Conservation (phyloP, 257 asterid genomes). For the Buddleja alternifolia region DNA sequence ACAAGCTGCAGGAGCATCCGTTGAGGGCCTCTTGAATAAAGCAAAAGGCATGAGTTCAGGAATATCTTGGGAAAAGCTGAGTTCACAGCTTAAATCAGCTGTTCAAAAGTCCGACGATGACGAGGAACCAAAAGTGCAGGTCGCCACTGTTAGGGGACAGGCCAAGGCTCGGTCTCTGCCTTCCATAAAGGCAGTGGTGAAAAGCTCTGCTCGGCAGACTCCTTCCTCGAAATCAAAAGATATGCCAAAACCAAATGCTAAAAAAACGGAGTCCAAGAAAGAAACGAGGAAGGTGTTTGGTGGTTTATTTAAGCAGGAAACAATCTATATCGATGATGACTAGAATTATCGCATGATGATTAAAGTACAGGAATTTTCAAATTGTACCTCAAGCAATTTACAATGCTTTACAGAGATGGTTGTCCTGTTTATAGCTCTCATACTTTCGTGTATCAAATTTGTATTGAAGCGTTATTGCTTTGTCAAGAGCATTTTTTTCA, state of each 20-base stretch:
- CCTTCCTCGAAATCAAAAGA: constrained; percentile 42
- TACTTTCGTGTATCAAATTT: no score
- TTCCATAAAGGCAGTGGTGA: constrained; percentile 69
- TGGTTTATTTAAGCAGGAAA: constrained; percentile 89
- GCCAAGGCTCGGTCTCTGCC: constrained; percentile 83
- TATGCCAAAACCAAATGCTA: constrained; percentile 46
- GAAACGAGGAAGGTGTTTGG: constrained; percentile 85
- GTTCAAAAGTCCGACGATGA: constrained; percentile 39
- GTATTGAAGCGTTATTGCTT: no score
- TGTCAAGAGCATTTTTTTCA: no score
- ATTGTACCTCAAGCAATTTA: no score
- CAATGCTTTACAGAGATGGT: no score
- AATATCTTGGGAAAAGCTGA: constrained; percentile 53
- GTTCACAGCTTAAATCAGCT: constrained; percentile 59
- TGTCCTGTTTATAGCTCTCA: no score
- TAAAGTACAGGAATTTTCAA: no score
- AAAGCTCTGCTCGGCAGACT: constrained; percentile 39
- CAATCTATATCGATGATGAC: constrained; percentile 89
- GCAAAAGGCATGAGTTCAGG: constrained; percentile 66
- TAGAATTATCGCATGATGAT: constrained; percentile 31
- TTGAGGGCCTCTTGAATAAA: constrained; percentile 55
- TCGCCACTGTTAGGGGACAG: constrained; percentile 84
- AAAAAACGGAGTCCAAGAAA: constrained; percentile 50
- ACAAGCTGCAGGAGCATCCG: constrained; percentile 61
- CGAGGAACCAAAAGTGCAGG: constrained; percentile 62